A percentile compares a stretch with the other conserved stretches of the same genome.
These are phyloP conservation scores for Hemisphaericaspora lyxosophila DNA, from an alignment of 1,139 yeast genomes.

Conservation along the genomic window DNA sequence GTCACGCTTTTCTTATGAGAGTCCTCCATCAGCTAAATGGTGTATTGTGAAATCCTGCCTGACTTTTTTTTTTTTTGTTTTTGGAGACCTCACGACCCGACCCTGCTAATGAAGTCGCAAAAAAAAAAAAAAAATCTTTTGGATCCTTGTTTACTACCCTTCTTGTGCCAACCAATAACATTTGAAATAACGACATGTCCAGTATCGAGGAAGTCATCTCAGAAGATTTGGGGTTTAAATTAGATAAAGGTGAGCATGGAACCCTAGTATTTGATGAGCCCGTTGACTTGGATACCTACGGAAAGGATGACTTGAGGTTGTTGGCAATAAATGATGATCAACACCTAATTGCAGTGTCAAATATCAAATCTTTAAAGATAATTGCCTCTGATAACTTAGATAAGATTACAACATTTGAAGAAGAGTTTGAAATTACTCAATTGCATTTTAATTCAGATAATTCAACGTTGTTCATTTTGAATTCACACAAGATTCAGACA, in stretches of 20 bases:
- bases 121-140: no score
- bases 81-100: no score
- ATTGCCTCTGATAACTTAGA: slow-evolving; percentile 10
- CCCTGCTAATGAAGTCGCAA: no score
- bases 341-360: slow-evolving; percentile 34
- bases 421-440: slow-evolving; percentile 19
- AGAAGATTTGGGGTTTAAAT: slow-evolving; percentile 42
- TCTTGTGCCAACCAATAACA: neutral
- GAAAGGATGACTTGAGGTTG: slow-evolving; percentile 23
- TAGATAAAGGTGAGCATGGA: slow-evolving; percentile 28
- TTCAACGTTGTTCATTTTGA: slow-evolving; percentile 22
- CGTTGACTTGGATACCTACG: slow-evolving; percentile 23
- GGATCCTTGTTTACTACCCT: no score
- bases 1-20: no score
- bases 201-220: slow-evolving; percentile 28
- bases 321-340: slow-evolving; percentile 29
- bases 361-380: slow-evolving; percentile 20
- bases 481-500: slow-evolving; percentile 11
- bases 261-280: slow-evolving; percentile 26
- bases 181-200: neutral
- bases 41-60: no score
- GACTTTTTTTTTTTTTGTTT: no score
- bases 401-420: slow-evolving; percentile 8
- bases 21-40: no score
- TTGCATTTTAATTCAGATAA: slow-evolving; percentile 27